Conservation (phyloP, 2,329 filamentous ascomycete genomes). For the Zymoseptoria ardabiliae region DNA sequence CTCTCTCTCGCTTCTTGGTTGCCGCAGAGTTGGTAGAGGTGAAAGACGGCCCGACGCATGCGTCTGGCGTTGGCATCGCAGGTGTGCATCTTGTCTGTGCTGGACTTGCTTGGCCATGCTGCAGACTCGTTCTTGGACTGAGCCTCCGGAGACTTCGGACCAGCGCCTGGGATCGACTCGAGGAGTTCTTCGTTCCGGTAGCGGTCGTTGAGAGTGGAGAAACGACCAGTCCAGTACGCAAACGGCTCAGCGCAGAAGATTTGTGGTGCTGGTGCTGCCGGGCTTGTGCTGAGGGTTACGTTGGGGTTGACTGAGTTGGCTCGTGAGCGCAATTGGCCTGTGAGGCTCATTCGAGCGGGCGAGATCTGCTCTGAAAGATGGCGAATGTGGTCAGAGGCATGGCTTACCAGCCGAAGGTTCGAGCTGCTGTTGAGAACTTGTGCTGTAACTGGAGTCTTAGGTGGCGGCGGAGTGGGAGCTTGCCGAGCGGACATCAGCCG, state of each 20-base stretch:
- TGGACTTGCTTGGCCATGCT: slow-evolving; percentile 7
- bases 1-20: slow-evolving; percentile 24
- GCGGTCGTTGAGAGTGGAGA: slow-evolving; percentile 51
- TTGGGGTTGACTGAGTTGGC: neutral
- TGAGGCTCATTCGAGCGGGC: neutral
- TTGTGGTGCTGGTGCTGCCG: neutral
- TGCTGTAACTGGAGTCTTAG: slow-evolving; percentile 15
- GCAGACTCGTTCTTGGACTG: neutral
- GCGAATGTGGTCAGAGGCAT: neutral
- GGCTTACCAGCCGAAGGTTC: slow-evolving; percentile 3
- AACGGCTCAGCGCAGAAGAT: slow-evolving; percentile 30
- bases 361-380: slow-evolving; percentile 2
- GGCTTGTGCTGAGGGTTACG: neutral
- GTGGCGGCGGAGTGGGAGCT: slow-evolving; percentile 23
- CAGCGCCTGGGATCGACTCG: slow-evolving; percentile 15
- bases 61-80: slow-evolving; percentile 21
- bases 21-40: slow-evolving; percentile 23
- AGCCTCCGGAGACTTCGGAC: neutral
- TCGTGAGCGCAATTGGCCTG: neutral
- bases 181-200: slow-evolving; percentile 39
- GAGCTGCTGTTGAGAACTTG: slow-evolving; percentile 8
- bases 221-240: slow-evolving; percentile 57
- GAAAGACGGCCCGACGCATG: slow-evolving; percentile 24
- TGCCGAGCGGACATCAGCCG: slow-evolving; percentile 26
- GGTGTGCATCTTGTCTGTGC: slow-evolving; percentile 26